These are phyloP conservation scores for Myxozyma melibiosi DNA, from an alignment of 805 yeast species.

Conservation along the genomic window DNA sequence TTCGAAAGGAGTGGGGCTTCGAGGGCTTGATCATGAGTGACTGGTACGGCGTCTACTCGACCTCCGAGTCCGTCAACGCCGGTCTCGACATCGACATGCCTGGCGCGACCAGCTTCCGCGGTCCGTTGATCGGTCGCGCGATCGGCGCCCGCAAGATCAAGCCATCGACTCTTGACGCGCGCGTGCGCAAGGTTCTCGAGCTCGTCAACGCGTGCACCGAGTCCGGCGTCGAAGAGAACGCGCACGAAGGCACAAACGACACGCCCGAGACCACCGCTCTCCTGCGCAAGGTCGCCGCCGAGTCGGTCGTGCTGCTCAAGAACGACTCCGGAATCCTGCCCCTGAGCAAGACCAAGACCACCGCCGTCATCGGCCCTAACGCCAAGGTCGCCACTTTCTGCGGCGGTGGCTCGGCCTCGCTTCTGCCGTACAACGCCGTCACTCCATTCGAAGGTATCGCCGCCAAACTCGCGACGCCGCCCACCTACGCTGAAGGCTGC, in stretches of 20 bases:
- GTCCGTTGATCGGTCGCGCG: conserved; percentile 48
- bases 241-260: conserved; percentile 32
- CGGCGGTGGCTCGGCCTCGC: conserved; percentile 30
- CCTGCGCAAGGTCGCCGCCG: conserved; percentile 52
- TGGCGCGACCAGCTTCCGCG: conserved; percentile 56
- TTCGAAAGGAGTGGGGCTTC: conserved; percentile 60
- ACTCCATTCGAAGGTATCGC: conserved; percentile 27
- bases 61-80: conserved; percentile 51
- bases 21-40: conserved; percentile 63
- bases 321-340: conserved; percentile 55
- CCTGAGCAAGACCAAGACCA: conserved; percentile 46
- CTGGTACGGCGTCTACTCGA: conserved; percentile 62
- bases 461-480: conserved; percentile 4
- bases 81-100: conserved; percentile 72
- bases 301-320: conserved; percentile 59
- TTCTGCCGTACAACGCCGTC: conserved; percentile 20
- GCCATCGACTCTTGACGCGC: conserved; percentile 47
- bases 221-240: conserved; percentile 49
- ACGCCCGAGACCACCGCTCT: conserved; percentile 51
- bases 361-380: conserved; percentile 60
- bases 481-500: conserved; percentile 14
- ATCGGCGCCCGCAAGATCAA: conserved; percentile 48
- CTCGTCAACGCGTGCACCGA: conserved; percentile 49
- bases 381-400: conserved; percentile 23
- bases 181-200: conserved; percentile 48